Evolutionary conservation across 179 eudicot genomes (phyloP), one percentile per base, ranked within the genome.

Genomic region (Sideroxylon spinosum): DNA sequence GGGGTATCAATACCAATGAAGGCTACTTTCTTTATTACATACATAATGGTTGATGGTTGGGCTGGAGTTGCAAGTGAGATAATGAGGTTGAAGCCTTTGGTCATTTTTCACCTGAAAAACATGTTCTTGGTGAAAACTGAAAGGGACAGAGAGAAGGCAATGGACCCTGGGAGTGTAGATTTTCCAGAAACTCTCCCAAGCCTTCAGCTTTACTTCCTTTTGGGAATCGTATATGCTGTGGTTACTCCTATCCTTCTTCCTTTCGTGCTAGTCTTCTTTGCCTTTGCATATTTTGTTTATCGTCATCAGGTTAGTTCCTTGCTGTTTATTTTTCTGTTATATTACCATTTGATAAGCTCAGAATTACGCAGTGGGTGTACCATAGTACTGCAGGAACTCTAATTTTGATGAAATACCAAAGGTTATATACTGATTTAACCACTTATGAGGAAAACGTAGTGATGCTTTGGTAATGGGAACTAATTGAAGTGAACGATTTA

Each of bases 41-140:
- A 93, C 74, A 92, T 93, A 79, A 95, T 95, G 99, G 90, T 95
- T 62, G 98, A 95, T 73, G 99, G 98, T 23, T 95, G 99, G 99
- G 97, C 98, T 57, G 98, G 97, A 59, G 85, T 93, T 59, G 98
- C 99, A 0, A 85, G 94, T 71, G 99, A 95, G 86, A 95, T 95
- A 81, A 84, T 95, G 17, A 86, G 99, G 48, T 78, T 95, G 85
- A 91, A 89, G 86, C 94, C 97, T 46, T 84, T 95, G 67, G 86
- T 93, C 65, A 84, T 95, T 68, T 95, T 85, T 74, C 99, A 93
- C 77, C 83, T 95, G 26, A 95, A 95, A 84, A 95, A 90, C 85
- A 87, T 88, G 89, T 89, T 95, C 70, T 28, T 95, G 75, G 98
- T 95, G 20, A 93, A 93, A 84, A 95, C 99, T 2, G 99, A 93